These are phyloP conservation scores for Polyporus arcularius DNA, from an alignment of 768 basidiomycete species.

Conservation along the genomic window DNA sequence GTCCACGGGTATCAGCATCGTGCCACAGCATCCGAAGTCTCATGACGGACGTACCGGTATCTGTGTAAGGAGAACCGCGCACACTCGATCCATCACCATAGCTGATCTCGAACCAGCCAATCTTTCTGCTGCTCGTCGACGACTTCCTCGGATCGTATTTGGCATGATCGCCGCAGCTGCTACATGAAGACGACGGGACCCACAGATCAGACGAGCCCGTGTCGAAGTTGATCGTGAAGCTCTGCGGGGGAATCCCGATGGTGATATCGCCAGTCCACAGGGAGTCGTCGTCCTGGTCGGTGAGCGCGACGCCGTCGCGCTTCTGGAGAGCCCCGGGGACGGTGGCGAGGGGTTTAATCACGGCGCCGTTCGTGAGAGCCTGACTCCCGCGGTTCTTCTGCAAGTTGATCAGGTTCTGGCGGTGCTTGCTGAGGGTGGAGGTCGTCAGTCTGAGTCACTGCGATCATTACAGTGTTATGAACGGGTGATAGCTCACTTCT, in stretches of 20 bases:
- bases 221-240: conserved; percentile 43
- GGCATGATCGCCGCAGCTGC: conserved; percentile 9
- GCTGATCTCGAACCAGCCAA: conserved; percentile 20
- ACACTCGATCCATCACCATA: conserved; percentile 23
- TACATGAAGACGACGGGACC: conserved; percentile 13
- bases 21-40: background rate
- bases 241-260: conserved; percentile 39
- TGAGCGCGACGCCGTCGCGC: conserved; percentile 25
- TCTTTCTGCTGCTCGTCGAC: conserved; percentile 14
- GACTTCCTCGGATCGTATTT: conserved; percentile 16
- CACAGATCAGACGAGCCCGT: conserved; percentile 40
- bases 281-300: conserved; percentile 22
- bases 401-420: conserved; percentile 24
- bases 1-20: background rate
- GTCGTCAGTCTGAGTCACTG: background rate
- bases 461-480: background rate
- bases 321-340: conserved; percentile 10
- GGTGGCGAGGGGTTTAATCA: conserved; percentile 28
- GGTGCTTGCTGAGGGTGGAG: conserved; percentile 20
- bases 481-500: conserved; percentile 16
- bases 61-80: conserved; percentile 17
- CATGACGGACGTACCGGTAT: conserved; percentile 9
- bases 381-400: conserved; percentile 15
- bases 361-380: conserved; percentile 24
- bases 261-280: conserved; percentile 39